phyloP scores from a whole-genome alignment of 768 basidiomycete species.

The Mycena polygramma region DNA sequence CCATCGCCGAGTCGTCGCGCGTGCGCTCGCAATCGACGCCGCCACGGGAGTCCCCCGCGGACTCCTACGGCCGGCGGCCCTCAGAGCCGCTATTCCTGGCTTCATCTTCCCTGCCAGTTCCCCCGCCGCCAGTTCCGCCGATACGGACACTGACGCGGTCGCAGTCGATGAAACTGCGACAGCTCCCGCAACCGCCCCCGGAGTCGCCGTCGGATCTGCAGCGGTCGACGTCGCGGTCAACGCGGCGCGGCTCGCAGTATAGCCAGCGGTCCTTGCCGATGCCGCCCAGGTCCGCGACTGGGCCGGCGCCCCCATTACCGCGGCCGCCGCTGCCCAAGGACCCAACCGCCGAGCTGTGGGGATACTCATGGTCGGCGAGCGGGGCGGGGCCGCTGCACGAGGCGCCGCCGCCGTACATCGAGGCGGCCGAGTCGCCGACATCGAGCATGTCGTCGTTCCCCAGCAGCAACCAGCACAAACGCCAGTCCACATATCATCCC shows the following conservation, averaged over 20 bases:
- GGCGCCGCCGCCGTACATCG: conserved; percentile 36
- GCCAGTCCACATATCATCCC: conserved; percentile 15
- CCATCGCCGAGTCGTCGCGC: conserved; percentile 37
- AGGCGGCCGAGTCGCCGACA: conserved; percentile 17
- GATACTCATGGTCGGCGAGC: conserved; percentile 27
- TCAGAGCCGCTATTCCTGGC: conserved; percentile 33
- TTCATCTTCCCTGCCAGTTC: not conserved
- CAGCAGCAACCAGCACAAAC: not conserved
- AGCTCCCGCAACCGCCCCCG: conserved; percentile 39
- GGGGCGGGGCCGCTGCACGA: conserved; percentile 14
- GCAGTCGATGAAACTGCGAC: conserved; percentile 42
- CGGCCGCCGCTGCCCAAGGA: conserved; percentile 30
- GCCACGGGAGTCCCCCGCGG: conserved; percentile 42
- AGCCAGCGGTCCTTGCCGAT: conserved; percentile 34
- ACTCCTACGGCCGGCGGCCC: conserved; percentile 31
- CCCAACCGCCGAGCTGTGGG: conserved; percentile 27
- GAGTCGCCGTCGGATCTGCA: not conserved
- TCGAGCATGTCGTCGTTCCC: conserved; percentile 13
- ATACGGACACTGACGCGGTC: conserved; percentile 49
- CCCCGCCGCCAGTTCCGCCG: conserved; percentile 20
- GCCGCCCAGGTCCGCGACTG: conserved; percentile 20
- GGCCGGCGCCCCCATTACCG: conserved; percentile 21
- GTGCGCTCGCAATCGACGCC: conserved; percentile 54
- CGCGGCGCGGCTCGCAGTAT: conserved; percentile 32
- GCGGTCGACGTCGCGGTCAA: conserved; percentile 1